Evolutionary conservation across 306 rosid genomes (phyloP).

Genomic region (Cucurbita ficifolia): DNA sequence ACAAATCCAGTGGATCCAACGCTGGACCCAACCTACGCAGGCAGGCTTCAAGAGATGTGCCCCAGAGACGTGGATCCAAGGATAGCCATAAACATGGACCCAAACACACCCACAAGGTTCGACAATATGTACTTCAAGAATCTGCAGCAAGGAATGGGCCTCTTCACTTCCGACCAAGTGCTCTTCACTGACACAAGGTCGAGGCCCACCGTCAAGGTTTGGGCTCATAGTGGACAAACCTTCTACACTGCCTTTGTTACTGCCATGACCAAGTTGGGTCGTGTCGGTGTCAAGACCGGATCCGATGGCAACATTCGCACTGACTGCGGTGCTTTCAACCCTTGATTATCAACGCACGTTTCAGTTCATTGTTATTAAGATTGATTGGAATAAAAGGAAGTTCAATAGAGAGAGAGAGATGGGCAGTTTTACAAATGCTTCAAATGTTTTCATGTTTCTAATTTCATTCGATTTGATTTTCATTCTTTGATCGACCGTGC

Average conservation of each 20-base stretch:
- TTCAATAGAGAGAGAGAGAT: too few species aligned
- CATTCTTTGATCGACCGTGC: too few species aligned
- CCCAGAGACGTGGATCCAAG: conserved; percentile 41
- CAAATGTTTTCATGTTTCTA: too few species aligned
- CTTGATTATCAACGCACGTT: not conserved
- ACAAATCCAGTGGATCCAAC: conserved; percentile 30
- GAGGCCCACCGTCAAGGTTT: conserved; percentile 26
- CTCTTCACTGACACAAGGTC: conserved; percentile 43
- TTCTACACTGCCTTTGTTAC: conserved; percentile 30
- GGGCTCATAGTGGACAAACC: conserved; percentile 22
- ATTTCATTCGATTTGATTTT: too few species aligned
- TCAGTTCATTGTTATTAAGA: too few species aligned
- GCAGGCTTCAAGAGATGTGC: conserved; percentile 27
- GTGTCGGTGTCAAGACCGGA: conserved; percentile 45
- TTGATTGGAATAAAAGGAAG: too few species aligned
- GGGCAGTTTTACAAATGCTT: too few species aligned
- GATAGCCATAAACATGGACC: conserved; percentile 62
- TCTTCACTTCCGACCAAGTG: conserved; percentile 47
- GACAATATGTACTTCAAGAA: conserved; percentile 42
- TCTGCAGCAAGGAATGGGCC: conserved; percentile 46
- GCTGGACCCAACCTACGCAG: conserved; percentile 20
- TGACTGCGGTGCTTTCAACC: conserved; percentile 34
- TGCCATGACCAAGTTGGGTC: conserved; percentile 61
- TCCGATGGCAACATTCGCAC: conserved; percentile 39
- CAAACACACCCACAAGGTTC: conserved; percentile 29